Evolutionary conservation across 1,284 basidiomycete genomes (phyloP), one percentile per base, ranked within the genome.

Genomic region (Amylostereum chailletii): DNA sequence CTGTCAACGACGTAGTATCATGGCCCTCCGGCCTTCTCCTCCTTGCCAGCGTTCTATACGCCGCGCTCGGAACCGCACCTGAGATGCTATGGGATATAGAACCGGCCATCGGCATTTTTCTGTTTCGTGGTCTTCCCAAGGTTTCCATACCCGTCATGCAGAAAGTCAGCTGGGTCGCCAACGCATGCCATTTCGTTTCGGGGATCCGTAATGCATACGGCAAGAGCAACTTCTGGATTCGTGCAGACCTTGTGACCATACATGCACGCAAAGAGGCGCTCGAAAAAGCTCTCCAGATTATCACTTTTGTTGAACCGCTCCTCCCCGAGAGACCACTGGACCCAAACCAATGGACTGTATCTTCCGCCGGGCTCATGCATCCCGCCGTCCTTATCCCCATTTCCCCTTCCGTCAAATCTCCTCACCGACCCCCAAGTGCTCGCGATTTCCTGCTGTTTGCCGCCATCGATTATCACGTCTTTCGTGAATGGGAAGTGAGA

Each of bases 1-100:
- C 62, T 5, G 60, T 60, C 3, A 62, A 63, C 47, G 61, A 63
- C 49, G 53, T 63, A 4, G 51, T 63, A 39, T n/a, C 59, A 19
- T 63, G 62, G 62, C 62, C 62, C 1, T 50, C 62, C 32, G 62
- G 62, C 34, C 51, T 63, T 11, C 58, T 64, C 31, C 57, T 64
- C 19, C 60, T 64, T 5, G 62, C 62, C 27, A 61, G 51, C 30
- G 51, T 63, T 41, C 53, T 63, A 11, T 64, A 63, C 42, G 59
- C 60, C 26, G 60, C 62, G 3, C 54, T 64, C 7, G 61, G 58
- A 3, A 56, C 55, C 3, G 47, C 56, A 2, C 50, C 55, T 5
- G 57, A 62, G 31, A 48, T 48, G 39, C 50, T 64, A 31, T 64
- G 60, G 60, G 54, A 60, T 11, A 60, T 63, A 19, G 60, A 64